Base-by-base conservation (phyloP, 768 basidiomycete genomes). In the Pulveroboletus sp. region DNA sequence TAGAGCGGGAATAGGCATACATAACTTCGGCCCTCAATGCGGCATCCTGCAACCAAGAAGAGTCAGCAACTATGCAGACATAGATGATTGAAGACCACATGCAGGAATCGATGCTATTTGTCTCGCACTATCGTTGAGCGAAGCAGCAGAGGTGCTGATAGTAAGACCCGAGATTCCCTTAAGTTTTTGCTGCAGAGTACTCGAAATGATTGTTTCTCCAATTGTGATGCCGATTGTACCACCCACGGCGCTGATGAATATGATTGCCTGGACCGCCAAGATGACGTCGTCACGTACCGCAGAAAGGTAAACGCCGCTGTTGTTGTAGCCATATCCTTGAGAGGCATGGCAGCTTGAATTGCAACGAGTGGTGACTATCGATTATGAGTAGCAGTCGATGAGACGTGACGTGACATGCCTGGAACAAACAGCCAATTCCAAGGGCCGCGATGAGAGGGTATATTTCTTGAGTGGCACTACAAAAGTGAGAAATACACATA, bases 211-310 rank as follows among this genome's bases (percentile, higher is more conserved):
- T 3, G 81, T 79, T 59, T 90, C 82, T 25, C 87, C 87, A 37
- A 88, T 64, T 1, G 87, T 78, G 47, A 90, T 81, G 16, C 87
- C 86, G 23, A 91, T 72, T 2, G 88, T 85, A 32, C 84, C 86
- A 14, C 89, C 88, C 42, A 90, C 61, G 4, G 76, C 80, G 58
- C 87, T 85, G 55, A 13, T 43, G 19, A 12, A 43, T 24, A n/a
- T n/a, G 14, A 44, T 24, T 53, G 16, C 35, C 13, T 11, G n/a
- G 24, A 25, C 23, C 2, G 17, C 27, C 21, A 17, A 36, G 11
- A 39, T 29, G 44, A 16, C 24, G 13, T 17, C 39, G 33, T 14
- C 33, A 38, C 45, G 27, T 42, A 69, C 64, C 66, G 62, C 20
- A 74, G 25, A 16, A 77, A 60, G 1, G 62, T 50, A 32, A 69